Evolutionary conservation across 2,329 filamentous ascomycete species (phyloP), one percentile per base, ranked within the genome.

Genomic region (Cadophora luteo-olivacea): DNA sequence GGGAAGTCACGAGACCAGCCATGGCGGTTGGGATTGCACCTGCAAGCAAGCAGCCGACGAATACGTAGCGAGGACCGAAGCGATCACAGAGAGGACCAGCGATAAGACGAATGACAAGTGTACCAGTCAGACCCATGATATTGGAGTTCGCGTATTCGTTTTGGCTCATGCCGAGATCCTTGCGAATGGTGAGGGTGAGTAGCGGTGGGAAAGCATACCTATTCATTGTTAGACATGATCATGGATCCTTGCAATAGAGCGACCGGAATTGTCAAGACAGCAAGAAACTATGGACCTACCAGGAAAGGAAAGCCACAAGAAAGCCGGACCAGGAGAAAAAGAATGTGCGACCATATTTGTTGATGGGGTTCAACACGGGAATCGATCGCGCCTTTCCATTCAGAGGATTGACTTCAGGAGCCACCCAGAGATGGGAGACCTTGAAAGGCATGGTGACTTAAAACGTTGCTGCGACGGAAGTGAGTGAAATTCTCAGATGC

Each of bases 261-360:
- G 19, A 22, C 7, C 7, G 12, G 12, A 14, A 45, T 6, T 45
- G 41, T 14, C 16, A 3, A 29, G 29, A 29, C 29, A 29, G 41
- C 41, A 45, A 9, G 24, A 24, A 63, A 49, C 14, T 22, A 29
- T 0, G 51, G 1, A 67, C 52, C 16, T 62, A 69, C 92, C 91
- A 97, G 11, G 92, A 94, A 85, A 93, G 92, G 81, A 97, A 97
- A 6, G 92, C 91, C 65, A 95, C 86, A 85, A 96, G 89, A 80
- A 96, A 96, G 1, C 92, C 69, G 12, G 55, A 85, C 89, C 92
- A 96, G 1, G 91, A 92, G 82, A 97, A 97, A 83, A 94, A 93
- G 80, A 97, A 97, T 0, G 96, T 93, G 7, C 93, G 87, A 41
- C 93, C 94, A 83, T 97, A 93, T 74, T 89, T 82, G 78, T 97